Evolutionary conservation across 108 stramenopile genomes (phyloP).

Genomic region (Phaeodactylum tricornutum): DNA sequence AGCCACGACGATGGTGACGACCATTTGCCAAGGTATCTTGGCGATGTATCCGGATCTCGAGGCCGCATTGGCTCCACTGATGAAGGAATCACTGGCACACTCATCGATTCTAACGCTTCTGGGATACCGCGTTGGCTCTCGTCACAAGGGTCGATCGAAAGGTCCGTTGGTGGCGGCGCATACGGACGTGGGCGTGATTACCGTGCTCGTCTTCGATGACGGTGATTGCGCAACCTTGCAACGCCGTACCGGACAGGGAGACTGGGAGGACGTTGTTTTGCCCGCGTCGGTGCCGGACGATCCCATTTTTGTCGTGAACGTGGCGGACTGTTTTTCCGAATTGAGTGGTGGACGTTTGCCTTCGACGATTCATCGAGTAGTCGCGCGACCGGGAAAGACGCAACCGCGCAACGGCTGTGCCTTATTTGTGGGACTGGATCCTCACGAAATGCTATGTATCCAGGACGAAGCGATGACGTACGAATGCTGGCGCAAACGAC

Average conservation of each 20-base stretch:
- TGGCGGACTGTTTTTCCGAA: conserved; percentile 71
- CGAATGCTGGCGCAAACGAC: conserved; percentile 52
- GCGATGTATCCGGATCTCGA: conserved; percentile 12
- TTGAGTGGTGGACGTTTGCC: conserved; percentile 32
- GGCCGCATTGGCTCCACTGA: conserved; percentile 14
- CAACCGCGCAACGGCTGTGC: conserved; percentile 45
- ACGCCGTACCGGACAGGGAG: conserved; percentile 10
- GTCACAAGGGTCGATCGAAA: conserved; percentile 28
- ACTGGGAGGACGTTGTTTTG: conserved; percentile 45
- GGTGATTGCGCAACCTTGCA: conserved; percentile 54
- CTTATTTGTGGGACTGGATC: conserved; percentile 63
- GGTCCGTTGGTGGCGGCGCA: conserved; percentile 60
- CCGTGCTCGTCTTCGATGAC: conserved; percentile 54
- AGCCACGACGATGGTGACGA: conserved; percentile 37
- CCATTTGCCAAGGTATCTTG: conserved; percentile 51
- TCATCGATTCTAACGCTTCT: conserved; percentile 65
- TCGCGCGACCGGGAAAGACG: conserved; percentile 17
- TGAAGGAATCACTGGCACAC: conserved; percentile 5
- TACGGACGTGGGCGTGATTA: conserved; percentile 70
- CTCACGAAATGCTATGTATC: conserved; percentile 14
- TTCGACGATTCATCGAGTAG: conserved; percentile 63
- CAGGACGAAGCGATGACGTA: conserved; percentile 33
- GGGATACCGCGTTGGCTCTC: conserved; percentile 47
- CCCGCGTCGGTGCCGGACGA: conserved; percentile 31
- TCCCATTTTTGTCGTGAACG: conserved; percentile 68